A percentile compares a stretch with the other conserved stretches of the same genome.
Evolutionary conservation across 345 rosid species (phyloP).

Genomic region (Salix purpurea): DNA sequence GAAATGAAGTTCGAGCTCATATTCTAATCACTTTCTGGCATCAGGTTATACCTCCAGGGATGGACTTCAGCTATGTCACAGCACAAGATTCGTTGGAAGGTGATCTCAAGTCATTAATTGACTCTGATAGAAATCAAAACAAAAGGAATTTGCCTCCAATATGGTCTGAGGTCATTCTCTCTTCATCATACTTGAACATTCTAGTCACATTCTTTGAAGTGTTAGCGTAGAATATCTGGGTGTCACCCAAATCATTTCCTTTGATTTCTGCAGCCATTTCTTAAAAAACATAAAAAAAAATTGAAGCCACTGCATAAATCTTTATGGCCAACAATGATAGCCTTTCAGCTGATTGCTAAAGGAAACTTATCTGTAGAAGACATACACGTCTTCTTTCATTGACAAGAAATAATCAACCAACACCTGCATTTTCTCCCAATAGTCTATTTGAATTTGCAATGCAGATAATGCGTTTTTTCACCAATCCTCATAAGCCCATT

Average conservation of each 20-base stretch:
- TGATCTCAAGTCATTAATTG: constrained; percentile 54
- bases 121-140: constrained; percentile 51
- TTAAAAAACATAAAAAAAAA: neutral
- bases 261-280: no score
- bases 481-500: constrained; percentile 86
- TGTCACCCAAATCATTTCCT: neutral
- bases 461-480: constrained; percentile 84
- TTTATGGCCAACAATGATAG: neutral
- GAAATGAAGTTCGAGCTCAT: neutral
- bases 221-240: neutral
- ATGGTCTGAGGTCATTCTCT: constrained; percentile 66
- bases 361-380: neutral
- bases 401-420: neutral
- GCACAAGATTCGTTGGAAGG: constrained; percentile 49
- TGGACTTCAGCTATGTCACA: constrained; percentile 63
- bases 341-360: neutral
- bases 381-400: neutral
- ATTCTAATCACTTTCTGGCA: neutral
- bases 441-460: constrained; percentile 7
- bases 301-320: neutral
- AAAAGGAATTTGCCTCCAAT: constrained; percentile 72
- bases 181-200: neutral
- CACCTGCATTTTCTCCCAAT: neutral
- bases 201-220: no score
- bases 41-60: constrained; percentile 67